A percentile compares a stretch with the other conserved stretches of the same genome.
phyloP scores from a whole-genome alignment of 139 green algal species.

The Edaphochlamys debaryana region DNA sequence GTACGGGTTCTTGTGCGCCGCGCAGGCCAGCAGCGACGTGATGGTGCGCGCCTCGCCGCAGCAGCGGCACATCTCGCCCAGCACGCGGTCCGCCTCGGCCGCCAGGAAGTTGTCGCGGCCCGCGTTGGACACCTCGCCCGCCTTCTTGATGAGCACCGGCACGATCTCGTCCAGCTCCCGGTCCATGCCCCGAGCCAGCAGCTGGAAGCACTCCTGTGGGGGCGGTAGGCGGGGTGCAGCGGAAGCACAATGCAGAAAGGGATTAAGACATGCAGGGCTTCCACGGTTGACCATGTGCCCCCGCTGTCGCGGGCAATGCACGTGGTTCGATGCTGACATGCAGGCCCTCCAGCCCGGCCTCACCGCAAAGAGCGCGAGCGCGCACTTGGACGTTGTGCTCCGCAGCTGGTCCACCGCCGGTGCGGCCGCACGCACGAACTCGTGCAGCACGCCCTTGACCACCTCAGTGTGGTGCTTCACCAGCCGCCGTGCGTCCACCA shows the following conservation, averaged over 20 bases:
- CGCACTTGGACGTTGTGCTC: constrained; percentile 70
- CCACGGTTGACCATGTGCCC: too few species aligned
- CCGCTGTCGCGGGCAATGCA: too few species aligned
- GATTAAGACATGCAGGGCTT: too few species aligned
- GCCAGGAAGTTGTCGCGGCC: constrained; percentile 87
- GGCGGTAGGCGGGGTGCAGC: too few species aligned
- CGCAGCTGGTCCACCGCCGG: constrained; percentile 79
- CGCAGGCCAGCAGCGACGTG: constrained; percentile 59
- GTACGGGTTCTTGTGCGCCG: constrained; percentile 63
- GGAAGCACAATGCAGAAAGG: too few species aligned
- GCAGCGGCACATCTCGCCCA: constrained; percentile 66
- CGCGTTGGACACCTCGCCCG: constrained; percentile 77
- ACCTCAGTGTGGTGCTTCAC: constrained; percentile 71
- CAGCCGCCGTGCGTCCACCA: constrained; percentile 72
- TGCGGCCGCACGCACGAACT: constrained; percentile 67
- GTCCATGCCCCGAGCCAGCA: constrained; percentile 67
- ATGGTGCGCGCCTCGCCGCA: constrained; percentile 53
- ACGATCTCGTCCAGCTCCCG: constrained; percentile 83
- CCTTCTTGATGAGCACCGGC: constrained; percentile 82
- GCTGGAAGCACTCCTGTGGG: constrained; percentile 69
- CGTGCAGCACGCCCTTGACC: constrained; percentile 57
- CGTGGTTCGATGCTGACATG: too few species aligned
- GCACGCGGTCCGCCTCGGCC: constrained; percentile 72
- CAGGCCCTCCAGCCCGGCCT: too few species aligned
- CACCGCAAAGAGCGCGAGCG: constrained; percentile 78